These are phyloP conservation scores for Zygoascus ofunaensis DNA, from an alignment of 805 yeast species.

Conservation along the genomic window DNA sequence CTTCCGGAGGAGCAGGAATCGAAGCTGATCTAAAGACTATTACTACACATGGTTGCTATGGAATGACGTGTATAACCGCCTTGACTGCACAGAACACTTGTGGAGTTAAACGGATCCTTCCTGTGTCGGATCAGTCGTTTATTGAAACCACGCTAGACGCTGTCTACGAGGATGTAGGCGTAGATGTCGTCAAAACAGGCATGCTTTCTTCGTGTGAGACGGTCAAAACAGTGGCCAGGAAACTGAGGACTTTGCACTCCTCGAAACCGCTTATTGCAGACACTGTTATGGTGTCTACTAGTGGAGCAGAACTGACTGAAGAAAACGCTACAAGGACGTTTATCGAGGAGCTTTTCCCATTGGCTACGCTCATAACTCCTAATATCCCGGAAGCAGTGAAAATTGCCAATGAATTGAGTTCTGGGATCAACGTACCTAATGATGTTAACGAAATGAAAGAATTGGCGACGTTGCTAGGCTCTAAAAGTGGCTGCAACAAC, in stretches of 20 bases:
- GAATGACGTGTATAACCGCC: slow-evolving; percentile 67
- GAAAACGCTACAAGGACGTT: slow-evolving; percentile 37
- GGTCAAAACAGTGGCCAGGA: slow-evolving; percentile 36
- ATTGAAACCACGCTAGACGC: slow-evolving; percentile 43
- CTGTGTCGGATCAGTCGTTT: slow-evolving; percentile 35
- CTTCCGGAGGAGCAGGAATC: slow-evolving; percentile 86
- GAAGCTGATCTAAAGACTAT: slow-evolving; percentile 83
- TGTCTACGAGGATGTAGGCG: slow-evolving; percentile 50
- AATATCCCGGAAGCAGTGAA: slow-evolving; percentile 57
- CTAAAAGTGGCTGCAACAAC: slow-evolving; percentile 35
- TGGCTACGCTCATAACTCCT: slow-evolving; percentile 63
- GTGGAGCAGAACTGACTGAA: slow-evolving; percentile 55
- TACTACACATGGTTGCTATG: slow-evolving; percentile 66
- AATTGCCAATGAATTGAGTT: slow-evolving; percentile 22
- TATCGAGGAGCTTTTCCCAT: slow-evolving; percentile 38
- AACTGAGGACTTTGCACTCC: slow-evolving; percentile 26
- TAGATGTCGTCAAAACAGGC: slow-evolving; percentile 71
- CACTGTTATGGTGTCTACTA: slow-evolving; percentile 78
- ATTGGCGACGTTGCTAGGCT: slow-evolving; percentile 34
- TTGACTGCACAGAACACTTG: slow-evolving; percentile 68
- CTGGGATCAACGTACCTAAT: not conserved
- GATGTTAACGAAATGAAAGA: slow-evolving; percentile 33
- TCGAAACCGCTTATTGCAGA: slow-evolving; percentile 50
- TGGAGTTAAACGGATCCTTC: slow-evolving; percentile 33
- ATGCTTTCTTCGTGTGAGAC: slow-evolving; percentile 52